Percentiles rank a stretch among this genome's conserved stretches.
Conservation (phyloP, 257 asterid genomes). For the Solanum infundibuliforme region DNA sequence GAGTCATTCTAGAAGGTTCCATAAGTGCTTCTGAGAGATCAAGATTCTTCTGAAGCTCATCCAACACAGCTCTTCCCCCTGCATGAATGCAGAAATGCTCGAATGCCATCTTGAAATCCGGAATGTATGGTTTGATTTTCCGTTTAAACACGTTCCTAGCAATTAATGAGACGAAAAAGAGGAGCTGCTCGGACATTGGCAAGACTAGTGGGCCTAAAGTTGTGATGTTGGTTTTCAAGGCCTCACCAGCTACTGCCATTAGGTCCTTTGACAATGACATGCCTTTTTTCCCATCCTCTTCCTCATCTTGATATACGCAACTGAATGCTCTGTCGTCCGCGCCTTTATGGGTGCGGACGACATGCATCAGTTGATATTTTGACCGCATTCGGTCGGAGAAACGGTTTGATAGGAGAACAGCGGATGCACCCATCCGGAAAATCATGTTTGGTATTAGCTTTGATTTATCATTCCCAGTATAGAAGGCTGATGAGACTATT, state of each 20-base stretch:
- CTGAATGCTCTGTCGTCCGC: not conserved
- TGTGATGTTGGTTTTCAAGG: conserved; percentile 64
- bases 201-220: conserved; percentile 55
- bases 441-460: conserved; percentile 69
- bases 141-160: conserved; percentile 8
- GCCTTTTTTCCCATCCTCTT: conserved; percentile 42
- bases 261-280: conserved; percentile 43
- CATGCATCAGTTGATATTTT: conserved; percentile 61
- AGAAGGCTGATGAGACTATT: conserved; percentile 46
- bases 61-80: conserved; percentile 44
- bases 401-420: conserved; percentile 50
- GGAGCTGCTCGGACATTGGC: conserved; percentile 57
- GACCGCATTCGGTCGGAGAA: conserved; percentile 39
- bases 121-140: conserved; percentile 44
- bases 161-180: conserved; percentile 38
- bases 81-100: conserved; percentile 59
- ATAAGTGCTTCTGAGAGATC: conserved; percentile 52
- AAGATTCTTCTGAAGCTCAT: conserved; percentile 52
- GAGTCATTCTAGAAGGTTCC: conserved; percentile 69
- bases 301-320: conserved; percentile 28
- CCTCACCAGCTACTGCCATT: conserved; percentile 52
- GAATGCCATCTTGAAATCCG: conserved; percentile 50
- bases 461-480: conserved; percentile 46
- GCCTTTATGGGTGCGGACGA: conserved; percentile 13
- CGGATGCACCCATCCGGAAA: conserved; percentile 62